Conservation (phyloP, 805 yeast genomes). For the Schwanniomyces pseudopolymorphus region DNA sequence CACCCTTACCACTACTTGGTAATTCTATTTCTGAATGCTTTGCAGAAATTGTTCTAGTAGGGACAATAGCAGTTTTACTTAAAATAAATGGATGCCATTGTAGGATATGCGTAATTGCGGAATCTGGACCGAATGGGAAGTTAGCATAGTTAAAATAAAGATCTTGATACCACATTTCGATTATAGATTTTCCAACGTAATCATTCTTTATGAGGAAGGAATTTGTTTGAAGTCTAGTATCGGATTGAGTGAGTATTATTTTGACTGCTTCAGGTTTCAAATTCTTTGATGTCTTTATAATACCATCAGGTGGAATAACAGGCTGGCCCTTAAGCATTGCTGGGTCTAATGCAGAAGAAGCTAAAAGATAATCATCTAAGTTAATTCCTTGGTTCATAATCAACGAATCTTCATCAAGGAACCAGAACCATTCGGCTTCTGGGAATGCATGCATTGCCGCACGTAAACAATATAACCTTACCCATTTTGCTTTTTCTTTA, state of each 20-base stretch:
- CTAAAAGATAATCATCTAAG: slow-evolving; percentile 57
- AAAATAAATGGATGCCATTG: slow-evolving; percentile 93
- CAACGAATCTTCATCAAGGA: slow-evolving; percentile 72
- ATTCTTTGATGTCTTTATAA: slow-evolving; percentile 66
- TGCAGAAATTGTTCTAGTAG: slow-evolving; percentile 42
- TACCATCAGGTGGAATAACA: slow-evolving; percentile 65
- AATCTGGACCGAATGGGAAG: slow-evolving; percentile 58
- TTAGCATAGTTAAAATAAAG: slow-evolving; percentile 65
- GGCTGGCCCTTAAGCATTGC: slow-evolving; percentile 71
- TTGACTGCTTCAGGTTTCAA: slow-evolving; percentile 54
- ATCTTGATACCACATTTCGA: slow-evolving; percentile 81
- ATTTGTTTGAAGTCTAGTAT: slow-evolving; percentile 59
- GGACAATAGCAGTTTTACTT: slow-evolving; percentile 70
- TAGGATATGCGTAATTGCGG: slow-evolving; percentile 80
- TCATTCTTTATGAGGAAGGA: slow-evolving; percentile 74
- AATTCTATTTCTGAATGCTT: slow-evolving; percentile 16
- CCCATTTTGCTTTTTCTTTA: slow-evolving; percentile 56
- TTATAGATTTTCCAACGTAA: slow-evolving; percentile 58
- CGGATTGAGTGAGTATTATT: slow-evolving; percentile 70
- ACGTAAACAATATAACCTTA: slow-evolving; percentile 60
- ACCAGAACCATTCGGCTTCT: slow-evolving; percentile 87
- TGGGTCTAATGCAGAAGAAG: slow-evolving; percentile 59
- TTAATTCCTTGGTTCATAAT: slow-evolving; percentile 71
- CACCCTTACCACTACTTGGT: slow-evolving; percentile 23
- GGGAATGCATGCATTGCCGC: slow-evolving; percentile 97